Base-by-base conservation (phyloP, 2,329 filamentous ascomycete genomes). In the Elsinoe necatrix region DNA sequence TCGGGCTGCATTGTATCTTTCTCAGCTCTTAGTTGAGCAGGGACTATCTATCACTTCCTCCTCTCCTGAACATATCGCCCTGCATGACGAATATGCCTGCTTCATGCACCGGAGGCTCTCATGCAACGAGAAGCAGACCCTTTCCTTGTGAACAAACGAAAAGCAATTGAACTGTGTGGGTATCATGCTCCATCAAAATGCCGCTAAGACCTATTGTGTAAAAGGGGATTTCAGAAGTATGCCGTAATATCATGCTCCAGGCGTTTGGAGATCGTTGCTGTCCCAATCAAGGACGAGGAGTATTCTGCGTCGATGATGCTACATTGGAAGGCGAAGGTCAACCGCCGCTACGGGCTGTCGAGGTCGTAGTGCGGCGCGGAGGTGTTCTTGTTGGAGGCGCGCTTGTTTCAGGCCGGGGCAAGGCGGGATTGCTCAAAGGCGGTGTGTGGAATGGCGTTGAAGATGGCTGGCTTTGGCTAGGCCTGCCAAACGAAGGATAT, bases 181-280 rank as follows among this genome's bases (percentile, higher is more conserved):
- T 52, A 52, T 52, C 48, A 39, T 52, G 48, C 48, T 37, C 1
- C 6, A 16, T 37, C 31, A 39, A 37, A 52, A 52, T 50, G 45
- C 45, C 29, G 45, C 29, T 35, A 6, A 21, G 25, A 39, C 31
- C 20, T n/a, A 11, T 14, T 35, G 29, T 18, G n/a, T n/a, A n/a
- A n/a, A 21, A 39, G 16, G 29, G 14, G n/a, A 9, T 39, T 29
- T 37, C 16, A 23, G 25, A 37, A 52, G 18, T 52, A 37, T 52
- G 31, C 20, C 31, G 48, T 39, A 5, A 39, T 23, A 39, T 52
- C 48, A 52, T 52, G 48, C 31, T 35, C 6, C 9, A 9, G 31
- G 6, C 16, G 20, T 39, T 20, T 21, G 29, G 14, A 20, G 31
- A 12, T 27, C 23, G 12, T n/a, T 16, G 12, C 20, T 34, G 25